These are phyloP conservation scores for Naematelia aurantialba DNA, from an alignment of 768 basidiomycete genomes.

Conservation along the genomic window DNA sequence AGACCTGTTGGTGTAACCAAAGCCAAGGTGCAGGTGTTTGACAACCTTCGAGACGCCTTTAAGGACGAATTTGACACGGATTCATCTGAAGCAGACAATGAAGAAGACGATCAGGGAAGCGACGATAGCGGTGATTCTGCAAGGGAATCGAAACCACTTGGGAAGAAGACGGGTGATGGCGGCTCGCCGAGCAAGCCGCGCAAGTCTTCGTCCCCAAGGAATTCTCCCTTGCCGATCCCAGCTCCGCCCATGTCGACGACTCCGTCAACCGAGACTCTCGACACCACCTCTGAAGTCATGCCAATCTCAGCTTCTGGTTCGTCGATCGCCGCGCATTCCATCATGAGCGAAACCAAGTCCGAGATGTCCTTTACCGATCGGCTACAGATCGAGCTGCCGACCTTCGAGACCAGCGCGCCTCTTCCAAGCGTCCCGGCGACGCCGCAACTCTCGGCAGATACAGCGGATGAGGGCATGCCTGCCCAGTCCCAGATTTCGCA, in stretches of 20 bases:
- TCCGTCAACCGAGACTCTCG: not conserved
- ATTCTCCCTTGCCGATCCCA: not conserved
- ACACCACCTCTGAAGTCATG: constrained; percentile 7
- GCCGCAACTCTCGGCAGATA: constrained; percentile 38
- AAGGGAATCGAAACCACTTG: constrained; percentile 8
- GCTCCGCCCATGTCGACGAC: not conserved
- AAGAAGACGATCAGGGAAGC: constrained; percentile 58
- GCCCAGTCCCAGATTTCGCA: constrained; percentile 22
- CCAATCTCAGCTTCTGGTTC: constrained; percentile 28
- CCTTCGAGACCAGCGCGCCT: constrained; percentile 49
- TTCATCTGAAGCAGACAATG: constrained; percentile 62
- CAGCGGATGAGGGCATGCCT: constrained; percentile 26
- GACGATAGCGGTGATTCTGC: constrained; percentile 39
- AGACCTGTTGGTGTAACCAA: constrained; percentile 85
- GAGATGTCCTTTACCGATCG: constrained; percentile 47
- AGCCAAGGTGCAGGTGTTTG: constrained; percentile 81
- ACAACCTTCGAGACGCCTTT: constrained; percentile 86
- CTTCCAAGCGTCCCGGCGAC: constrained; percentile 49
- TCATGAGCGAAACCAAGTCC: constrained; percentile 37
- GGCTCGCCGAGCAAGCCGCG: constrained; percentile 5
- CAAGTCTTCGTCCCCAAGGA: constrained; percentile 1
- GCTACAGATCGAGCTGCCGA: constrained; percentile 48
- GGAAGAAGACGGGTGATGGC: constrained; percentile 8
- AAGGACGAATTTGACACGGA: constrained; percentile 63
- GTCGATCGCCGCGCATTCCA: constrained; percentile 21